Conservation (phyloP, 192 early-diverging fungal species). For the Backusella australiensis region DNA sequence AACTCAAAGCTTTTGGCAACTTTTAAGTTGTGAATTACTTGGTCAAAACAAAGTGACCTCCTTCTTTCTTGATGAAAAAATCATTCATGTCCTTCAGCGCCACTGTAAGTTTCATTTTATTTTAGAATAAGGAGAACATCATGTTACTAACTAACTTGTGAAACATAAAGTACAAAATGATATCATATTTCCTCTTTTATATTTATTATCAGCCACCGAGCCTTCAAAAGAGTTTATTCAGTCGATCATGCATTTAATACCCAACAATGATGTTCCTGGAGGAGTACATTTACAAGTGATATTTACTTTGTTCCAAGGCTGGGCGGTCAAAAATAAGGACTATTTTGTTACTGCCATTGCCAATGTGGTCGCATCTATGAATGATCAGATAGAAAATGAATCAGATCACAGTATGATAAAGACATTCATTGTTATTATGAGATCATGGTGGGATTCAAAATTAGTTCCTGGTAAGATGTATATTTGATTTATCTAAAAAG, state of each 20-base stretch:
- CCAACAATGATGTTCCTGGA: background rate
- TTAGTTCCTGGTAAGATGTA: background rate
- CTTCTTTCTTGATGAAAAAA: background rate
- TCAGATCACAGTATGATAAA: background rate
- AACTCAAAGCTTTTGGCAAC: conserved; percentile 10
- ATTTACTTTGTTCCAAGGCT: background rate
- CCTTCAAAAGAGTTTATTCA: conserved; percentile 8
- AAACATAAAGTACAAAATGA: conserved; percentile 10
- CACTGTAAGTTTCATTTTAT: background rate
- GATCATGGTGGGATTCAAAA: conserved; percentile 3
- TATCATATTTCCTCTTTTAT: background rate
- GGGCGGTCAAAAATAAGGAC: background rate
- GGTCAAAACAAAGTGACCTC: background rate
- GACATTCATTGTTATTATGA: background rate
- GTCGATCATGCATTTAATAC: conserved; percentile 5
- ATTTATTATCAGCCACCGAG: background rate
- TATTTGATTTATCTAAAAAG: background rate
- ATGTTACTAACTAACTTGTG: background rate
- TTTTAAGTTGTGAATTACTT: background rate
- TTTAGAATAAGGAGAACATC: background rate
- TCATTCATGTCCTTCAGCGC: background rate
- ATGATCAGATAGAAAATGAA: background rate
- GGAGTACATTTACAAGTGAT: background rate
- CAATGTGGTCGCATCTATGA: background rate
- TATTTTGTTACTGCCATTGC: background rate